Evolutionary conservation across 164 flowering plant species (phyloP), one percentile per base, ranked within the genome.

Genomic region (Magnolia sinica): DNA sequence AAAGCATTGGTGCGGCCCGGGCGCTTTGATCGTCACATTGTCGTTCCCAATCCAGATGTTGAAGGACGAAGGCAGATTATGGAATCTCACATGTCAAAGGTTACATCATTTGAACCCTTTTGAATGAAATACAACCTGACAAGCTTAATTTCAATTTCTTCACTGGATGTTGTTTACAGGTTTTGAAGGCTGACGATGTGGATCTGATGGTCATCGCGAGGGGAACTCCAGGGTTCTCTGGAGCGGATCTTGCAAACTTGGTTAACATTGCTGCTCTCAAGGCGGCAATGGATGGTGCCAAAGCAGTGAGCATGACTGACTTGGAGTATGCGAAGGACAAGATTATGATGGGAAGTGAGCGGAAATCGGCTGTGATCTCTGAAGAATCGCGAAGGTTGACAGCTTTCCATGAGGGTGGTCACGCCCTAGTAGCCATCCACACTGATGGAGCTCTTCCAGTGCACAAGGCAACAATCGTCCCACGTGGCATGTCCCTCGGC

Each of bases 1-100:
- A 93, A 94, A 86, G 99, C 99, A 29, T 82, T 96, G 72, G 91
- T 94, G 45, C 87, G 99, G 82, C 99, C 99, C 79, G 99, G 99
- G 8, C 87, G 98, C 58, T 96, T 94, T 83, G 99, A 96, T 75
- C 96, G 98, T 14, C 87, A 92, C 79, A 86, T 96, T 76, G 95
- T 92, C 80, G 98, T 96, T 45, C 98, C 99, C 16, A 92, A 94
- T 86, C 99, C 99, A 45, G 98, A 96, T 83, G 98, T 96, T 63
- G 96, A 92, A 84, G 99, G 99, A 50, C 84, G 99, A 77, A 85
- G 93, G 83, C 98, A 96, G 87, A 96, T 96, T 70, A 74, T 96
- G 90, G 98, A 96, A 80, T 76, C 88, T 31, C 98, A 96, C 81
- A 94, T 94, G 97, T 81, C 92, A 58, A 96, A 90, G 96, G 99